Evolutionary conservation across 2,329 filamentous ascomycete species (phyloP).

Genomic region (Cyphellophora attinorum): DNA sequence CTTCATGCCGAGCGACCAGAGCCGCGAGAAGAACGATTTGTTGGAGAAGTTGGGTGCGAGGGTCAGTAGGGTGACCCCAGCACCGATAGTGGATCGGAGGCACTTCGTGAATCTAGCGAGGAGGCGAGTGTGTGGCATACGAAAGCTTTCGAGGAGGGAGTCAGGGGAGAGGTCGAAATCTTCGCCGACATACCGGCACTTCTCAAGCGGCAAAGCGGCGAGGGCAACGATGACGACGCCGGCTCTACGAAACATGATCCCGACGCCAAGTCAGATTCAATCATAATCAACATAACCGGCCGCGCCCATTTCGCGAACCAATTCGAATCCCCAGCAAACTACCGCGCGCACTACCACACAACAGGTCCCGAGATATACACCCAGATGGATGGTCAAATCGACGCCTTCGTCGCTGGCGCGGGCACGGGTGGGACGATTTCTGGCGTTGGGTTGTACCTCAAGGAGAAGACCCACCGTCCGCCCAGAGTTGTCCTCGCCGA

Average conservation of each 20-base stretch:
- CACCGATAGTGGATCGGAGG: constrained; percentile 82
- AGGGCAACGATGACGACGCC: too few species aligned
- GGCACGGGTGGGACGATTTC: constrained; percentile 91
- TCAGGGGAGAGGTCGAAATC: background rate
- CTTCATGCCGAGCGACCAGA: constrained; percentile 92
- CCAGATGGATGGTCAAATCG: constrained; percentile 64
- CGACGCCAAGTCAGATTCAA: too few species aligned
- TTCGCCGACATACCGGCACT: too few species aligned
- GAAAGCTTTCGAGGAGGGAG: constrained; percentile 8
- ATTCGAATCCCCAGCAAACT: constrained; percentile 88
- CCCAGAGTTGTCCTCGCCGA: constrained; percentile 76
- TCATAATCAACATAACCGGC: constrained; percentile 51
- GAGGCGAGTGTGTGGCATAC: constrained; percentile 68
- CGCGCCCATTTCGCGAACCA: constrained; percentile 91
- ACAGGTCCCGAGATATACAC: constrained; percentile 84
- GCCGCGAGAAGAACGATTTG: constrained; percentile 78
- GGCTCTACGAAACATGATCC: too few species aligned
- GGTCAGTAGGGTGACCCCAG: constrained; percentile 85
- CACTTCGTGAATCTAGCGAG: constrained; percentile 94
- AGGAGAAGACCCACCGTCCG: constrained; percentile 43
- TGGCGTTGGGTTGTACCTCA: constrained; percentile 75
- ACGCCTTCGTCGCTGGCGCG: constrained; percentile 86
- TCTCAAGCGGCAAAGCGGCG: too few species aligned
- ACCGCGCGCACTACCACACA: constrained; percentile 66
- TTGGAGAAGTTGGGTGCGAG: constrained; percentile 80